Base-by-base conservation (phyloP, 1,284 basidiomycete species). In the Hemileia vastatrix region DNA sequence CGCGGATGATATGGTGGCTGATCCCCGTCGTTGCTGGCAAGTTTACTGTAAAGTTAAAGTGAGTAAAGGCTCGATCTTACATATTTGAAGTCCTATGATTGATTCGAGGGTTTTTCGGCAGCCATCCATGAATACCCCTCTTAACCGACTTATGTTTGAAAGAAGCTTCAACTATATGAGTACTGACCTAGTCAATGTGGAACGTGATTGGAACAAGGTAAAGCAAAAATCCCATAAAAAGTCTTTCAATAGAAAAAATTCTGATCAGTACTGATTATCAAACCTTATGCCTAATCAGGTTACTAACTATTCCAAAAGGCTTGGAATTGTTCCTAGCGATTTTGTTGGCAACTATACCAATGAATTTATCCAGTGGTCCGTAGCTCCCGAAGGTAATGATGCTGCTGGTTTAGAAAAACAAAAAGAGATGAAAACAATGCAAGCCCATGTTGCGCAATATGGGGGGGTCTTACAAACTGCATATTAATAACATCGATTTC, bases 321-420 rank as follows among this genome's bases (percentile, higher is more conserved):
- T 78, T n/a, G 71, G 71, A 9, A 71, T 78, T 56, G 72, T 77
- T 45, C 65, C 64, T 18, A 59, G 65, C 2, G 67, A 66, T 53
- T 77, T 77, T 59, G 65, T 71, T 63, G 70, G 70, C 48, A 78
- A 78, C 69, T 74, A 71, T 68, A 77, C 77, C 64, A 78, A 78
- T 64, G 61, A 62, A 13, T 62, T 62, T 27, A 53, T 62, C 11
- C 60, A 62, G 50, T 62, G 60, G 60, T 43, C 52, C 21, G 53
- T 55, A n/a, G 47, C 52, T 3, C 51, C 51, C 9, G 60, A 62
- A 36, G 60, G 60, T 3, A 47, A 45, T 31, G 60, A 62, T 19
- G 60, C 60, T 13, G 60, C 52, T 36, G 60, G 60, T 4, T 47
- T 62, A n/a, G 60, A 52, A 6, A 62, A 62, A 21, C 60, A 62